phyloP scores from a whole-genome alignment of 2,329 filamentous ascomycete species.

The Fusarium sterilihyphosum region DNA sequence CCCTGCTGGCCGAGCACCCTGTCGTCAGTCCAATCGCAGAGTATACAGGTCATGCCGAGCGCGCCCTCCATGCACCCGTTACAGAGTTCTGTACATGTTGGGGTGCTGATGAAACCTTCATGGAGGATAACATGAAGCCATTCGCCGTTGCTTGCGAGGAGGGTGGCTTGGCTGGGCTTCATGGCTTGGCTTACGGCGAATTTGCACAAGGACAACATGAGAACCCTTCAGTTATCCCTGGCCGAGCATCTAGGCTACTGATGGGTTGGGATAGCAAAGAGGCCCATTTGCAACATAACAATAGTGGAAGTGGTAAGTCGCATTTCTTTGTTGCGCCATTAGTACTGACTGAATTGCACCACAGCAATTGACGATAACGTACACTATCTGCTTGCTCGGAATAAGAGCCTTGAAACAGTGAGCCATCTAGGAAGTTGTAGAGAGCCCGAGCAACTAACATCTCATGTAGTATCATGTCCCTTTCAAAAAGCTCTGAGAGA shows the following conservation, averaged over 20 bases:
- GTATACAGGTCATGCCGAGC: constrained; percentile 33
- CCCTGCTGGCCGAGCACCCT: constrained; percentile 42
- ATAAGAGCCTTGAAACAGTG: constrained; percentile 48
- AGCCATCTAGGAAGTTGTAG: constrained; percentile 1
- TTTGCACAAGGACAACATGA: constrained; percentile 46
- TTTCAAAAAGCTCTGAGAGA: constrained; percentile 29
- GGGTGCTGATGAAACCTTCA: constrained; percentile 47
- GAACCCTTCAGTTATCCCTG: constrained; percentile 42
- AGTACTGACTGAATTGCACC: background rate
- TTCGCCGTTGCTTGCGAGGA: constrained; percentile 41
- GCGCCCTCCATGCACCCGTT: constrained; percentile 49
- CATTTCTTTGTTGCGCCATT: no score
- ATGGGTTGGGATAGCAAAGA: constrained; percentile 54
- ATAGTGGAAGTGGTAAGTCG: constrained; percentile 44
- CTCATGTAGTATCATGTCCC: constrained; percentile 44
- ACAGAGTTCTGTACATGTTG: constrained; percentile 53
- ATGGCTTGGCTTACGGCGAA: constrained; percentile 48
- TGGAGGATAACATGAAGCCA: constrained; percentile 44
- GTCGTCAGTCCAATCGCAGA: constrained; percentile 38
- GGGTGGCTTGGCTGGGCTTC: constrained; percentile 43
- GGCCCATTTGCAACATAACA: constrained; percentile 49
- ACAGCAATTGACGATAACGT: constrained; percentile 51
- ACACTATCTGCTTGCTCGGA: constrained; percentile 44
- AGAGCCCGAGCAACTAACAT: constrained; percentile 6
- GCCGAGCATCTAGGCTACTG: constrained; percentile 47